These are phyloP conservation scores for Carex sylvatica DNA, from an alignment of 202 grass and related monocot genomes.

Conservation along the genomic window DNA sequence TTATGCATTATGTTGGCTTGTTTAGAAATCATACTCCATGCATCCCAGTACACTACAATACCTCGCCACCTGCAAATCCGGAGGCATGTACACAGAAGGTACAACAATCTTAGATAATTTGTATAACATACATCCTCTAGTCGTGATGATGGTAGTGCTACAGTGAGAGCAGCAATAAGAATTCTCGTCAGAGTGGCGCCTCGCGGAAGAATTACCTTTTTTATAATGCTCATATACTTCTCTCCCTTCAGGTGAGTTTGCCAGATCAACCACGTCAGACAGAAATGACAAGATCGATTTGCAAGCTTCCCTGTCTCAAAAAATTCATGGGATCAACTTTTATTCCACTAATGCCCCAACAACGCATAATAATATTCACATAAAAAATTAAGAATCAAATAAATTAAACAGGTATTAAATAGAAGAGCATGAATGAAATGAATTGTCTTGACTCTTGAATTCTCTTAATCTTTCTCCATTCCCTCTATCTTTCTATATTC, in stretches of 20 bases:
- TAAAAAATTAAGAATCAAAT: conserved; percentile 9
- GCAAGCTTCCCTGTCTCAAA: conserved; percentile 75
- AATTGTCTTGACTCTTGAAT: neutral
- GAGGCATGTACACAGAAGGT: conserved; percentile 25
- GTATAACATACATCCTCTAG: conserved; percentile 68
- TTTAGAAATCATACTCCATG: neutral
- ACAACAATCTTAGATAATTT: conserved; percentile 10
- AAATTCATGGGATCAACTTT: neutral
- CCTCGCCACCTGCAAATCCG: neutral
- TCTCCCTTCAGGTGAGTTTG: conserved; percentile 59
- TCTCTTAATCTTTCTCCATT: neutral
- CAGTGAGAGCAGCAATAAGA: conserved; percentile 88
- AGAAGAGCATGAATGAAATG: neutral
- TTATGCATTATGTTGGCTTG: conserved; percentile 5
- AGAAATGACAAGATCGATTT: conserved; percentile 93
- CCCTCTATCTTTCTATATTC: no score
- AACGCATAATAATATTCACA: conserved; percentile 12
- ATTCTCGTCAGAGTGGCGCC: conserved; percentile 88
- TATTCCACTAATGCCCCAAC: neutral
- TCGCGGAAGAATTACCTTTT: conserved; percentile 65
- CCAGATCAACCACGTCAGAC: conserved; percentile 80
- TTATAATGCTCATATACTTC: conserved; percentile 60
- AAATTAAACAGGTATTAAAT: neutral
- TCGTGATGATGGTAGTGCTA: conserved; percentile 74
- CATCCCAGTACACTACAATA: neutral